Evolutionary conservation across 345 rosid genomes (phyloP).

Genomic region (Eutrema heterophyllum): DNA sequence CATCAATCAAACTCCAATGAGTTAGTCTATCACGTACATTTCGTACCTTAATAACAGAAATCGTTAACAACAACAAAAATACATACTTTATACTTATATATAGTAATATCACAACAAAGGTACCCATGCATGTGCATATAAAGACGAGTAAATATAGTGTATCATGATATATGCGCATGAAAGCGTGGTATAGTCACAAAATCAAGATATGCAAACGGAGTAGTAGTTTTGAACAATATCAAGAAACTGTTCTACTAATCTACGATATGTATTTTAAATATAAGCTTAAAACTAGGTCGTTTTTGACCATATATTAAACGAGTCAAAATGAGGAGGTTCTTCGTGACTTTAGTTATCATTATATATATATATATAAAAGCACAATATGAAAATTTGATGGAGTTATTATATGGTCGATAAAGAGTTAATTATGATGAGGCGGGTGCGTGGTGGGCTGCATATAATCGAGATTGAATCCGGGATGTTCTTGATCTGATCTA

Average conservation of each 20-base stretch:
- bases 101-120: background rate
- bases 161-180: background rate
- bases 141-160: background rate
- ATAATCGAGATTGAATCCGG: constrained; percentile 68
- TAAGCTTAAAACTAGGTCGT: constrained; percentile 1
- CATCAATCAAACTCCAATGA: no score
- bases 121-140: constrained; percentile 6
- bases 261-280: background rate
- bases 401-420: background rate
- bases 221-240: background rate
- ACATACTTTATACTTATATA: background rate
- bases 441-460: constrained; percentile 75
- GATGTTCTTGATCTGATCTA: constrained; percentile 38
- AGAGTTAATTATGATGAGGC: constrained; percentile 60
- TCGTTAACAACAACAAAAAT: background rate
- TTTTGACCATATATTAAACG: constrained; percentile 1
- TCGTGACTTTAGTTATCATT: constrained; percentile 3
- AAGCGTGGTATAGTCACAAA: background rate
- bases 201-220: constrained; percentile 7
- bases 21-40: no score
- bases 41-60: background rate
- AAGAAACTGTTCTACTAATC: background rate
- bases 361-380: constrained; percentile 6
- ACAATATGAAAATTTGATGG: background rate
- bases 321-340: background rate